A percentile compares a stretch with the other conserved stretches of the same genome.
These are phyloP conservation scores for Dendrothele bispora DNA, from an alignment of 768 basidiomycete genomes.

Conservation along the genomic window DNA sequence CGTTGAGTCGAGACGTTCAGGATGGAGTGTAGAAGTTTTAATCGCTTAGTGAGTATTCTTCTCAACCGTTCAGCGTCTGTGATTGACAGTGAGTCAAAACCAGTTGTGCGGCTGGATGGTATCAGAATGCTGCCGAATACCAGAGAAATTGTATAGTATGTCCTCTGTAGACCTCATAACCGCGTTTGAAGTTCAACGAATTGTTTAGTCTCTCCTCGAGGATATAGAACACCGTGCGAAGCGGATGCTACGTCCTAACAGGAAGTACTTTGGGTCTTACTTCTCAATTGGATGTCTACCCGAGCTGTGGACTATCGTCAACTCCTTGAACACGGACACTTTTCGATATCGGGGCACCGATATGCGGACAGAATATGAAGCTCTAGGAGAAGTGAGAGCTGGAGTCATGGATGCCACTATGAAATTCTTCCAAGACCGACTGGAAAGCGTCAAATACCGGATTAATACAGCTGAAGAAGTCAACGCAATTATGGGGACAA, in stretches of 20 bases:
- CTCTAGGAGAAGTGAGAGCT: conserved; percentile 3
- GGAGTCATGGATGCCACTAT: conserved; percentile 9
- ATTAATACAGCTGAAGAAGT: conserved; percentile 14
- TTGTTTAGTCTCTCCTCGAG: conserved; percentile 1
- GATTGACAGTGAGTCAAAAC: background rate
- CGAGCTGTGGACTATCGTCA: conserved; percentile 12
- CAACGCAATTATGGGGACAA: conserved; percentile 12
- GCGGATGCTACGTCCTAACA: conserved; percentile 1
- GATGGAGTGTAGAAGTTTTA: conserved; percentile 19
- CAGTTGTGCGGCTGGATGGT: conserved; percentile 28
- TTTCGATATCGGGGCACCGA: conserved; percentile 13
- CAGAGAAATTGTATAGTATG: no score
- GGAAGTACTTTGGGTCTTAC: conserved; percentile 11
- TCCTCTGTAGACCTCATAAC: no score
- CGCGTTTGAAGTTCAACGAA: no score
- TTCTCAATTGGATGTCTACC: conserved; percentile 12
- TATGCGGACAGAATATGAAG: conserved; percentile 8
- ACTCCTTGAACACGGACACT: conserved; percentile 14
- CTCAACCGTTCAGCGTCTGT: background rate
- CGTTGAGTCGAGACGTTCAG: conserved; percentile 17
- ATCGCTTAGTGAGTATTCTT: conserved; percentile 20
- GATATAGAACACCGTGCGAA: conserved; percentile 1
- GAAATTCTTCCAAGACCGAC: conserved; percentile 2
- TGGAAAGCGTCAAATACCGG: conserved; percentile 9
- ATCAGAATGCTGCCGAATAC: conserved; percentile 24